phyloP scores from a whole-genome alignment of 108 stramenopile genomes.

The Cylindrotheca fusiformis region DNA sequence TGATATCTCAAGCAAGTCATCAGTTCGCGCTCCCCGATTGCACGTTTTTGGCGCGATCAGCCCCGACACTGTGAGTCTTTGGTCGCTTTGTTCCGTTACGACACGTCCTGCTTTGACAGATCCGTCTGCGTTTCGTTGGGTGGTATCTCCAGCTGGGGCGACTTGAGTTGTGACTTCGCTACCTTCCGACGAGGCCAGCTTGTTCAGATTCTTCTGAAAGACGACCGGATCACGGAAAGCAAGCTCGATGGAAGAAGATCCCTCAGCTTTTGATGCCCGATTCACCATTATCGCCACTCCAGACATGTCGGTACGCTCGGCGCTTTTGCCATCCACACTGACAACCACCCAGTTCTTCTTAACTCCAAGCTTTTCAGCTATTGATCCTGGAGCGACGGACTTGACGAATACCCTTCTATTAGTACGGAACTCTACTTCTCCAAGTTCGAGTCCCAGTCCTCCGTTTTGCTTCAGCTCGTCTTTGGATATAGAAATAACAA shows the following conservation, averaged over 20 bases:
- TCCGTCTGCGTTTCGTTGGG: conserved; percentile 66
- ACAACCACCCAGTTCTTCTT: conserved; percentile 68
- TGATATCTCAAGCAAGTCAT: conserved; percentile 80
- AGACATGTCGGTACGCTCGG: conserved; percentile 58
- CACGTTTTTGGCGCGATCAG: conserved; percentile 77
- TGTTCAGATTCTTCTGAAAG: conserved; percentile 47
- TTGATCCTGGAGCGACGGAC: conserved; percentile 59
- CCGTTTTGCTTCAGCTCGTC: conserved; percentile 34
- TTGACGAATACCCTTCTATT: conserved; percentile 75
- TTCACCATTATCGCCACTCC: conserved; percentile 71
- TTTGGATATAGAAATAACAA: conserved; percentile 51
- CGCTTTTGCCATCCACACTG: conserved; percentile 47
- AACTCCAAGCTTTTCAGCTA: conserved; percentile 60
- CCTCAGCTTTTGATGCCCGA: conserved; percentile 24
- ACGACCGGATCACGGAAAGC: conserved; percentile 66
- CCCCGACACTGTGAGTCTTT: conserved; percentile 66
- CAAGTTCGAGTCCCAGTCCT: conserved; percentile 75
- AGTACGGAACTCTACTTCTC: conserved; percentile 66
- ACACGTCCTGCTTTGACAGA: conserved; percentile 38
- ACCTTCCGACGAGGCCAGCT: conserved; percentile 25
- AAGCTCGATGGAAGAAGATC: conserved; percentile 27
- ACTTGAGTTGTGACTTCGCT: conserved; percentile 62
- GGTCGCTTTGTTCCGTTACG: conserved; percentile 60
- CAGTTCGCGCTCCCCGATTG: conserved; percentile 52
- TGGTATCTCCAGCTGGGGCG: conserved; percentile 77